Conservation (phyloP, 2,329 filamentous ascomycete genomes). For the Sclerotinia spermophila region DNA sequence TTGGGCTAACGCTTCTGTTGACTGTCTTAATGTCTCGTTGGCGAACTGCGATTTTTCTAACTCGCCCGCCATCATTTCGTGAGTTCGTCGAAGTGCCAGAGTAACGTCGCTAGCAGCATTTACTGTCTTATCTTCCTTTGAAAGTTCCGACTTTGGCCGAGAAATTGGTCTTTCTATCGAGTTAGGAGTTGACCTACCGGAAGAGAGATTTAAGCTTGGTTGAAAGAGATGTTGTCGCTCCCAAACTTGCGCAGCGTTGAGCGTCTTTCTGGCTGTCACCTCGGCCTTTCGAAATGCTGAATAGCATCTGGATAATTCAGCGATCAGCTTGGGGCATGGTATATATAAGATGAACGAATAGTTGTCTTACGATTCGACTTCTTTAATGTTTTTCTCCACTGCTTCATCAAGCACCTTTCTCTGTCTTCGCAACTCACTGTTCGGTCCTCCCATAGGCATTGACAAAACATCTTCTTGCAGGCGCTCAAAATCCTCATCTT, state of each 20-base stretch:
- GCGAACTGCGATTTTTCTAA: slow-evolving; percentile 85
- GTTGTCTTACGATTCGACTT: slow-evolving; percentile 63
- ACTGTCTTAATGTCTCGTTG: slow-evolving; percentile 81
- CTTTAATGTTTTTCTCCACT: slow-evolving; percentile 62
- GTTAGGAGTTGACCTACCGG: slow-evolving; percentile 35
- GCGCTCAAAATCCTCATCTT: slow-evolving; percentile 80
- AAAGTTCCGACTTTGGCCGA: slow-evolving; percentile 25
- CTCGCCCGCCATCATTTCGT: slow-evolving; percentile 81
- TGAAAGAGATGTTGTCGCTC: slow-evolving; percentile 75
- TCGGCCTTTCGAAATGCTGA: slow-evolving; percentile 77
- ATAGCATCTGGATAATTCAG: slow-evolving; percentile 23
- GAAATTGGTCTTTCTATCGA: slow-evolving; percentile 37
- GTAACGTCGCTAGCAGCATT: slow-evolving; percentile 82
- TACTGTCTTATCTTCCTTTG: slow-evolving; percentile 67
- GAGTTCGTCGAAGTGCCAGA: slow-evolving; percentile 75
- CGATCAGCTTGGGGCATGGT: background rate
- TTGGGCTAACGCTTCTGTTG: slow-evolving; percentile 74
- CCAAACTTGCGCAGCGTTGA: slow-evolving; percentile 68
- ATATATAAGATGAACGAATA: background rate
- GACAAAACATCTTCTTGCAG: slow-evolving; percentile 68
- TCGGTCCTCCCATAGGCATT: slow-evolving; percentile 50
- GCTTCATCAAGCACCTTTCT: slow-evolving; percentile 64
- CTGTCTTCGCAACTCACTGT: slow-evolving; percentile 56
- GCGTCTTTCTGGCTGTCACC: slow-evolving; percentile 70
- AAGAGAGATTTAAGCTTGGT: slow-evolving; percentile 36